phyloP scores from a whole-genome alignment of 768 basidiomycete species.

The Lactifluus subvellereus region DNA sequence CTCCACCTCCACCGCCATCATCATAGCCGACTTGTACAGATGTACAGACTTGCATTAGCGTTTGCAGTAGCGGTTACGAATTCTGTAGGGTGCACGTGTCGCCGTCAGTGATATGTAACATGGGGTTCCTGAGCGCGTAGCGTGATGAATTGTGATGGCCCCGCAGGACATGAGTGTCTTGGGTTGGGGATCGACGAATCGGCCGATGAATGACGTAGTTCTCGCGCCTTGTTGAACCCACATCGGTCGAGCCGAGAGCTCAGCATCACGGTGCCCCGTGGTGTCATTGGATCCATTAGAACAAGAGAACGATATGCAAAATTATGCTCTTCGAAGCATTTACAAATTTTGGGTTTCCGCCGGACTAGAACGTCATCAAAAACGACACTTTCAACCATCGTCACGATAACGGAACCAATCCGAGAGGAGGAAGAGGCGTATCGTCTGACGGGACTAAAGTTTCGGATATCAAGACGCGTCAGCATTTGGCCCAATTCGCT shows the following conservation, averaged over 20 bases:
- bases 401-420: not conserved
- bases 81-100: too few relatives aligned
- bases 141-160: too few relatives aligned
- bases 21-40: too few relatives aligned
- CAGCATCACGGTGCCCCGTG: not conserved
- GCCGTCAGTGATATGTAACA: too few relatives aligned
- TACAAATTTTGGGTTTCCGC: not conserved
- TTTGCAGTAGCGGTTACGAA: too few relatives aligned
- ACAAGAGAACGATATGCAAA: not conserved
- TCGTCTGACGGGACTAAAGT: not conserved
- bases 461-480: not conserved
- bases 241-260: not conserved
- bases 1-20: too few relatives aligned
- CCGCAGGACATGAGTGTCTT: too few relatives aligned
- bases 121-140: too few relatives aligned
- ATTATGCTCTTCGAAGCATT: not conserved
- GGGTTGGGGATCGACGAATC: too few relatives aligned
- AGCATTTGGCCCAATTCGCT: not conserved
- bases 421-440: not conserved
- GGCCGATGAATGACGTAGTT: too few relatives aligned
- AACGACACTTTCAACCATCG: not conserved
- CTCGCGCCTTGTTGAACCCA: too few relatives aligned
- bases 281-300: not conserved
- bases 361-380: not conserved
- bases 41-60: too few relatives aligned